Base-by-base conservation (phyloP, 176 grass and related monocot species). In the Puccinellia tenuiflora region DNA sequence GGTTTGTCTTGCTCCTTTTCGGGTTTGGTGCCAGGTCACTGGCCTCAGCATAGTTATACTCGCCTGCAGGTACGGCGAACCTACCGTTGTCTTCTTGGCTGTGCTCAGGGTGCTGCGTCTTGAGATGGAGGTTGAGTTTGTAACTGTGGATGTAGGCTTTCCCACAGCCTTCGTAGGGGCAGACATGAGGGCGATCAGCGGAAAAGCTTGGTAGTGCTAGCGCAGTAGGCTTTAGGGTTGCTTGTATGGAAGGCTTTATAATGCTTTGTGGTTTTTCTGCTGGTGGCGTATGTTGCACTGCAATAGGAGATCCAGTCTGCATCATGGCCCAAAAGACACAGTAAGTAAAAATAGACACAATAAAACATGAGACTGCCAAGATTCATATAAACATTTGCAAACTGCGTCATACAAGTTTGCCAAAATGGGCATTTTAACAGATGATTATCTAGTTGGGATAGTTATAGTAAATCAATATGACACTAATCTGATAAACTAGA, bases 81-180 rank as follows among this genome's bases (percentile, higher is more conserved):
- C 89, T 93, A 37, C 81, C 77, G 70, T 84, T 86, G 64, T 90
- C 80, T 83, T 79, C 85, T 65, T 80, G 70, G n/a, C 56, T 68
- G 6, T 97, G 87, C 29, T 88, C 84, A 71, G 94, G 94, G 78
- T 96, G 94, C 64, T 93, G 87, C 54, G 81, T 93, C 80, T 86
- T 91, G 21, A 97, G 57, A 83, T 97, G 94, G 25, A 97, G 94
- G 65, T 97, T 97, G 76, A 97, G 86, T 85, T 97, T 97, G 79
- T 97, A 97, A 56, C 69, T 5, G 65, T 97, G 92, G 37, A 97
- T 97, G 77, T 97, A 97, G 53, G 91, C 85, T 91, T 94, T 97
- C 28, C 79, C 83, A 33, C 94, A 97, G 43, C 94, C 94, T 84
- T 97, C 90, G 22, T 92, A 97, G 6, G 92, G 94, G 68, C 94